Evolutionary conservation across 306 rosid species (phyloP), one percentile per base, ranked within the genome.

Genomic region (Abrus pulchellus): DNA sequence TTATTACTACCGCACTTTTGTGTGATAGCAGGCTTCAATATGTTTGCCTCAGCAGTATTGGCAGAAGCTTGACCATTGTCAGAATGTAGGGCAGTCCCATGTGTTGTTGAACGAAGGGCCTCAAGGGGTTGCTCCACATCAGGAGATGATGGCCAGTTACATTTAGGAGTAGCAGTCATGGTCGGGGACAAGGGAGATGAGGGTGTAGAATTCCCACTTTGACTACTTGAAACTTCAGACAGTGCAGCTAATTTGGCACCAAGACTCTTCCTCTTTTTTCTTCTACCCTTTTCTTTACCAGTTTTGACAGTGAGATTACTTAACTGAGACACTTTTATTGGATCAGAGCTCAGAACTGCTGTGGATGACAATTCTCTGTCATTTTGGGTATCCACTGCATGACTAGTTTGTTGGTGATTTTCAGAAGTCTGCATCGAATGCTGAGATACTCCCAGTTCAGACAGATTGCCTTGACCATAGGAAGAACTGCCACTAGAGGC

Each of bases 151-250:
- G 80, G 71, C 97, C 92, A 87, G 49, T 28, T 74, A 60, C 79
- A 86, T 75, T 85, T 90, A 11, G 91, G 81, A 29, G 87, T 86
- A 47, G 82, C 83, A 55, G 89, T 79, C 8, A 86, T 20, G 7
- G 71, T 59, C 1, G 98, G 97, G 9, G 99, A 95, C 78, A 89
- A 52, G 1, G 99, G 99, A 52, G 97, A 95, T 7, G 97, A 93
- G 73, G 99, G 99, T 14, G 99, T 95, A 52, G 99, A 95, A 38
- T 91, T 95, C 85, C 97, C 99, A 83, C 99, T 95, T 60, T 93
- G 97, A 76, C 99, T 94, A 57, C 99, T 94, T 28, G 99, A 91
- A 87, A 89, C 97, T 88, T 94, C 99, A 47, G 89, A 85, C 38
- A 91, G 68, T 45, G 90, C 83, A 7, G 84, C 53, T 54, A 90